phyloP scores from a whole-genome alignment of 179 eudicot species.

The Sideroxylon spinosum region DNA sequence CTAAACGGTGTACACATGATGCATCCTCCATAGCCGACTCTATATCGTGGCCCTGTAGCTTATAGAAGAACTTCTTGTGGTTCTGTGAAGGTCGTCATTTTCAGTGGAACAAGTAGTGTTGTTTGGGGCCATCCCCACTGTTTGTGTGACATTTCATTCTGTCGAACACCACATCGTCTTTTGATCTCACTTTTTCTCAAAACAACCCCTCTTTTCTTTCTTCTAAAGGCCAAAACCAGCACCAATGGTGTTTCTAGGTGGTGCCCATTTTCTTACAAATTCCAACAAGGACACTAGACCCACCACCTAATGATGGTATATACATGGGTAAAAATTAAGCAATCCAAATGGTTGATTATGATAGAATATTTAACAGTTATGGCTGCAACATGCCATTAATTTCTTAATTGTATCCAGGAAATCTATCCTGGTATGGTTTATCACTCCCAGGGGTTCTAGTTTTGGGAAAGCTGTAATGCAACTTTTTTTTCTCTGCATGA shows the following conservation, averaged over 20 bases:
- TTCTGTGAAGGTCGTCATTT: background rate
- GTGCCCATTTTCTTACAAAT: slow-evolving; percentile 10
- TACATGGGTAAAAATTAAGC: background rate
- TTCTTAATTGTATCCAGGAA: background rate
- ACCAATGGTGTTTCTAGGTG: background rate
- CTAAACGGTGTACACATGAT: background rate
- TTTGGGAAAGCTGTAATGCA: slow-evolving; percentile 6
- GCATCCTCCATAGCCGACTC: background rate
- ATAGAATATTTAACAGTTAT: background rate
- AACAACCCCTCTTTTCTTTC: background rate
- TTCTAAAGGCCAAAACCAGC: slow-evolving; percentile 9
- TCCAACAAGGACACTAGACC: background rate
- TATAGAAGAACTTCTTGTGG: background rate
- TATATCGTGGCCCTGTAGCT: background rate
- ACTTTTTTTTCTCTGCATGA: background rate
- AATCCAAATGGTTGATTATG: background rate
- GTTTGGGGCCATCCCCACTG: background rate
- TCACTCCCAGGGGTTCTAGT: slow-evolving; percentile 10
- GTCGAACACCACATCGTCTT: slow-evolving; percentile 7
- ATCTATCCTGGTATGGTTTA: background rate
- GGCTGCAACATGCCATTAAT: slow-evolving; percentile 1
- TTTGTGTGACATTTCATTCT: background rate
- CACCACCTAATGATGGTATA: slow-evolving; percentile 2
- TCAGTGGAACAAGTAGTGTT: background rate
- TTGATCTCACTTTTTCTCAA: background rate